These are phyloP conservation scores for Cryptococcus depauperatus DNA, from an alignment of 1,284 basidiomycete genomes.

Conservation along the genomic window DNA sequence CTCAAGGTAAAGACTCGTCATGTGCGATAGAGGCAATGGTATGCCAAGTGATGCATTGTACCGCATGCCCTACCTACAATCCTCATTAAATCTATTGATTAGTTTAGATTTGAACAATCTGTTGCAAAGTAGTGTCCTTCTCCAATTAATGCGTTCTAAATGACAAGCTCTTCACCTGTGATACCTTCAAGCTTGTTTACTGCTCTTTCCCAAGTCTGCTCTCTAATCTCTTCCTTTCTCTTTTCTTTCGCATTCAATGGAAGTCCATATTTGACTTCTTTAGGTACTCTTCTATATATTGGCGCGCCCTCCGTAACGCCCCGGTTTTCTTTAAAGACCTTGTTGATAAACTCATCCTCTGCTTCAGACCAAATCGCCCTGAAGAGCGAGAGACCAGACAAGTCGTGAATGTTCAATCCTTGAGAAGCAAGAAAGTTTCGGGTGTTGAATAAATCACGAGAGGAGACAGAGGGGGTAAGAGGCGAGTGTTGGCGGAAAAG, in stretches of 20 bases:
- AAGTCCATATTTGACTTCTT: slow-evolving; percentile 41
- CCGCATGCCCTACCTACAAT: too few relatives aligned
- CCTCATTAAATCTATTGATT: too few relatives aligned
- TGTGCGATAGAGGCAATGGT: too few relatives aligned
- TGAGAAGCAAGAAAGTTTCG: slow-evolving; percentile 20
- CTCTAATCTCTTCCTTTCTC: slow-evolving; percentile 18
- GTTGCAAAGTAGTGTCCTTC: too few relatives aligned
- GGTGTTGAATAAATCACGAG: slow-evolving; percentile 27
- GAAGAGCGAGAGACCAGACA: slow-evolving; percentile 32
- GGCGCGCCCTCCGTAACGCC: slow-evolving; percentile 50
- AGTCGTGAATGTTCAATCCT: slow-evolving; percentile 11
- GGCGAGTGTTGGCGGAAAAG: slow-evolving; percentile 24
- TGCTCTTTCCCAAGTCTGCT: slow-evolving; percentile 24
- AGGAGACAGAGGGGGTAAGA: slow-evolving; percentile 1
- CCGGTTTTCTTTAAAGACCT: slow-evolving; percentile 18
- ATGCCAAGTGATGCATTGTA: too few relatives aligned
- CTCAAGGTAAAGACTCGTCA: too few relatives aligned
- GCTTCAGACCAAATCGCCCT: slow-evolving; percentile 30
- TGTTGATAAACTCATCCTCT: slow-evolving; percentile 25
- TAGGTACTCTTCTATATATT: slow-evolving; percentile 56
- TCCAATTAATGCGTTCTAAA: too few relatives aligned
- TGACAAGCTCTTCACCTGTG: neutral
- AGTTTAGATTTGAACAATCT: too few relatives aligned
- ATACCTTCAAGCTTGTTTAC: slow-evolving; percentile 20
- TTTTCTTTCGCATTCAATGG: slow-evolving; percentile 29